These are phyloP conservation scores for Kuraishia hungarica DNA, from an alignment of 805 yeast species.

Conservation along the genomic window DNA sequence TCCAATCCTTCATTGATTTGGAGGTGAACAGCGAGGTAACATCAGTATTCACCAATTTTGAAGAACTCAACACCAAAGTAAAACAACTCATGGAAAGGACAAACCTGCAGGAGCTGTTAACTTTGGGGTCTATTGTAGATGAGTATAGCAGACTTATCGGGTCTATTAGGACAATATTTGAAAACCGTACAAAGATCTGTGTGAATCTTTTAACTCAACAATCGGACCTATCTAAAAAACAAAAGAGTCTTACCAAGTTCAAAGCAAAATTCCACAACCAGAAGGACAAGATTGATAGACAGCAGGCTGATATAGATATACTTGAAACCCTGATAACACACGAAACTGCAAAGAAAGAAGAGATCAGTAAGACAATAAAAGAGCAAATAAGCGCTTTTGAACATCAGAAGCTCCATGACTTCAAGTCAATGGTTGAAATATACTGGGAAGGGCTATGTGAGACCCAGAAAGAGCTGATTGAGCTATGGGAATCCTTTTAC, in stretches of 20 bases:
- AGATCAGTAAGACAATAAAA: slow-evolving; percentile 57
- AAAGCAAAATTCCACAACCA: slow-evolving; percentile 37
- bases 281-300: slow-evolving; percentile 49
- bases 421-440: slow-evolving; percentile 83
- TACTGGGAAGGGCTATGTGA: slow-evolving; percentile 87
- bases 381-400: slow-evolving; percentile 65
- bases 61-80: slow-evolving; percentile 61
- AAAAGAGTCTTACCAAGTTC: slow-evolving; percentile 33
- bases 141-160: slow-evolving; percentile 76
- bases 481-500: slow-evolving; percentile 84
- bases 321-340: slow-evolving; percentile 43
- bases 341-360: slow-evolving; percentile 54
- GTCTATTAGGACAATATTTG: slow-evolving; percentile 65
- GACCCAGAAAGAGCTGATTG: slow-evolving; percentile 85
- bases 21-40: slow-evolving; percentile 66
- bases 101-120: slow-evolving; percentile 76
- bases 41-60: slow-evolving; percentile 59
- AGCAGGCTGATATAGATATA: slow-evolving; percentile 51
- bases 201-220: slow-evolving; percentile 36
- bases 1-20: slow-evolving; percentile 57
- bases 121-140: slow-evolving; percentile 80
- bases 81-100: slow-evolving; percentile 70
- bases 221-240: slow-evolving; percentile 34
- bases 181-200: slow-evolving; percentile 58
- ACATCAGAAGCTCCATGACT: slow-evolving; percentile 68